These are phyloP conservation scores for Flaveria floridana DNA, from an alignment of 140 eudicot species.

Conservation along the genomic window DNA sequence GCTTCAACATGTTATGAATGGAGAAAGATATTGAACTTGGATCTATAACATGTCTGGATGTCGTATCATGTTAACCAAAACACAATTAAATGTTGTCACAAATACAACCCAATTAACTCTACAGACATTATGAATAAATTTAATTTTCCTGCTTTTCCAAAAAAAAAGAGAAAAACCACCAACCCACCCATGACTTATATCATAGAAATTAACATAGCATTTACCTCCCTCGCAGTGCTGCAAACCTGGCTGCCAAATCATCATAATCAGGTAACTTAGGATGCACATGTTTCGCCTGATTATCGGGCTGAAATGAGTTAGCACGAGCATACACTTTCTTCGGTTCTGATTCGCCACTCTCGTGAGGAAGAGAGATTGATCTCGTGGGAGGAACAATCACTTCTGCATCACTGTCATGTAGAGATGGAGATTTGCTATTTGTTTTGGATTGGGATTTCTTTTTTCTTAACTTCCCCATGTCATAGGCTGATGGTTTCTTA, in stretches of 20 bases:
- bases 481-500: conserved; percentile 60
- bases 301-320: conserved; percentile 76
- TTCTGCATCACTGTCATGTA: conserved; percentile 35
- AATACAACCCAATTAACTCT: conserved; percentile 33
- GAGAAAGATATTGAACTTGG: not conserved
- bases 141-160: conserved; percentile 17
- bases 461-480: conserved; percentile 40
- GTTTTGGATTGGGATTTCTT: conserved; percentile 35
- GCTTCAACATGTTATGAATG: not conserved
- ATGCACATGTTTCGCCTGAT: conserved; percentile 84
- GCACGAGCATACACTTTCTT: conserved; percentile 70
- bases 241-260: conserved; percentile 88
- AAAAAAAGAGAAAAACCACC: conserved; percentile 14
- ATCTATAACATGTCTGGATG: conserved; percentile 5
- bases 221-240: conserved; percentile 64
- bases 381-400: conserved; percentile 45
- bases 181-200: conserved; percentile 13
- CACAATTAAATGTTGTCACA: conserved; percentile 27
- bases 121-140: conserved; percentile 21
- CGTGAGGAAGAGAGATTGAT: conserved; percentile 72
- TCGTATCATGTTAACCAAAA: conserved; percentile 17
- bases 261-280: conserved; percentile 96
- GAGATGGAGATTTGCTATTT: conserved; percentile 33
- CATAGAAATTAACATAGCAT: not conserved
- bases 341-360: conserved; percentile 37